Conservation (phyloP, 2,329 filamentous ascomycete species). For the Grosmannia clavigera region DNA sequence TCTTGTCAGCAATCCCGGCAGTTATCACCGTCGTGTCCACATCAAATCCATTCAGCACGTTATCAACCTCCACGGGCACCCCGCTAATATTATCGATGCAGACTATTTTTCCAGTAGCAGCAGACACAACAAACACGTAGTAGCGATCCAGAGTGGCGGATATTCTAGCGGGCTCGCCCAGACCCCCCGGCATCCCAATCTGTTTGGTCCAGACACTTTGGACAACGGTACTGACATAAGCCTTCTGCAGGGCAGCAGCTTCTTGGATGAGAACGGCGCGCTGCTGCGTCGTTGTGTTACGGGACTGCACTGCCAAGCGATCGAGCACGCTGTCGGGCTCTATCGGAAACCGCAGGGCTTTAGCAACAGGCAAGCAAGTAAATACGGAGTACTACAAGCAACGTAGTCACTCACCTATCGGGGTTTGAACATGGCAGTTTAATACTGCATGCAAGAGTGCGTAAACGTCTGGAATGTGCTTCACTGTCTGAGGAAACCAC, state of each 20-base stretch:
- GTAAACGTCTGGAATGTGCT: slow-evolving; percentile 7
- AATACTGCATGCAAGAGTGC: slow-evolving; percentile 7
- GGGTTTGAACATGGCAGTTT: not conserved
- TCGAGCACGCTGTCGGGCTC: not conserved
- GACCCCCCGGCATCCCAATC: no score
- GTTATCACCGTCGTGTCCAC: not conserved
- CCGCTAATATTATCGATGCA: not conserved
- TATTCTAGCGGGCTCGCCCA: no score
- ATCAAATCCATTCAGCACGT: not conserved
- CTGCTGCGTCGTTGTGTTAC: not conserved
- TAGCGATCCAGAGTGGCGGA: not conserved
- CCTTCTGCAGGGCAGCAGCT: slow-evolving; percentile 2
- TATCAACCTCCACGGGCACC: not conserved
- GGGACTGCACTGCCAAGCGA: not conserved
- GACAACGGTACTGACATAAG: not conserved
- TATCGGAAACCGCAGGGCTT: not conserved
- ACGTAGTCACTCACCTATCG: not conserved
- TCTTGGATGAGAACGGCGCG: not conserved
- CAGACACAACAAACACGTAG: slow-evolving; percentile 1
- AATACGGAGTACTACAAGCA: not conserved
- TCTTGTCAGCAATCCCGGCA: not conserved
- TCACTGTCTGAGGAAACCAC: not conserved
- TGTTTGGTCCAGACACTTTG: not conserved
- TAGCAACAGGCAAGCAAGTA: not conserved
- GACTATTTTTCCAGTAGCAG: not conserved